These are phyloP conservation scores for Barnettozyma pratensis DNA, from an alignment of 805 yeast species.

Conservation along the genomic window DNA sequence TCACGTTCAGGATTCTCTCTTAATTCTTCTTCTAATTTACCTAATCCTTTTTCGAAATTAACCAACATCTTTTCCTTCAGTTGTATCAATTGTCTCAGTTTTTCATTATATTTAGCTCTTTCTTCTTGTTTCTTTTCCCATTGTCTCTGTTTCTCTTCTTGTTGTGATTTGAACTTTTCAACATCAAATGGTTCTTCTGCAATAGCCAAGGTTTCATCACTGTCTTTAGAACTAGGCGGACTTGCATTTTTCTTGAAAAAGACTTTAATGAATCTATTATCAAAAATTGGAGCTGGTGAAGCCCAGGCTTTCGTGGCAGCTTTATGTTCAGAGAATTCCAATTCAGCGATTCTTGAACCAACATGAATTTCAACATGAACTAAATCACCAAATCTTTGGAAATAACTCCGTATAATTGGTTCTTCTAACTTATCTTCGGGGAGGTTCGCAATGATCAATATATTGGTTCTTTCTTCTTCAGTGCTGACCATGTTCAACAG, in stretches of 20 bases:
- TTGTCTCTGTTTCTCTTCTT: conserved; percentile 35
- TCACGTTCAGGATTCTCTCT: conserved; percentile 15
- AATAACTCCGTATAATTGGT: conserved; percentile 28
- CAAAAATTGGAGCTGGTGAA: conserved; percentile 40
- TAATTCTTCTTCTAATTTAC: conserved; percentile 14
- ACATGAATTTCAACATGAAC: conserved; percentile 25
- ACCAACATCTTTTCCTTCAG: conserved; percentile 31
- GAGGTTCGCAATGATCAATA: conserved; percentile 35
- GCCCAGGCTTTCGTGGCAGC: conserved; percentile 39
- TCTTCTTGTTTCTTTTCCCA: conserved; percentile 34
- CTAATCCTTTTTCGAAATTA: conserved; percentile 28
- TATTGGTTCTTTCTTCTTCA: conserved; percentile 11
- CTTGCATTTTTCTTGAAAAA: conserved; percentile 29
- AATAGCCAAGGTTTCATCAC: not conserved
- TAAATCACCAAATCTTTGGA: conserved; percentile 38
- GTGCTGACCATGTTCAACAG: not conserved
- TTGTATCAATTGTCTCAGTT: conserved; percentile 28
- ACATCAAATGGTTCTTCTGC: conserved; percentile 24
- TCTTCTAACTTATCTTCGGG: conserved; percentile 39
- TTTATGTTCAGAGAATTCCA: conserved; percentile 33
- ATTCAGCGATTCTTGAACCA: conserved; percentile 29
- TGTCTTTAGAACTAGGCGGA: not conserved
- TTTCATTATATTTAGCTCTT: conserved; percentile 28
- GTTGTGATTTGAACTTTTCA: conserved; percentile 33
- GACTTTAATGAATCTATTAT: conserved; percentile 44